Conservation (phyloP, 2,329 filamentous ascomycete species). For the Trichoderma oligosporum region DNA sequence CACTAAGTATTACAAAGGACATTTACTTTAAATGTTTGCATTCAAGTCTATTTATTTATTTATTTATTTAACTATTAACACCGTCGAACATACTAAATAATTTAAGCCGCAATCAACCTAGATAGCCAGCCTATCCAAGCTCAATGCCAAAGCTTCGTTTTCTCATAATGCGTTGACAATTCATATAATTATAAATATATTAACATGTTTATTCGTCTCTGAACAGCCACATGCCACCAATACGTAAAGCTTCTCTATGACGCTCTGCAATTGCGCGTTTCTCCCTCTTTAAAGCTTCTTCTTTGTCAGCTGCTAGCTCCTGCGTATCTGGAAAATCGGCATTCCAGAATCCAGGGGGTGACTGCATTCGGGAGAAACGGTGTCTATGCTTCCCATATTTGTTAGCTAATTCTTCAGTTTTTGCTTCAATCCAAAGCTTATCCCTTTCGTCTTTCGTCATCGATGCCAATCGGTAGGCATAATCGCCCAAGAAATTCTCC, state of each 20-base stretch:
- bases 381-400: constrained; percentile 74
- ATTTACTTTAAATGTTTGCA: no score
- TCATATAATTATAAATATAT: neutral
- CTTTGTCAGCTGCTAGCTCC: constrained; percentile 63
- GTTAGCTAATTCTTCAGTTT: constrained; percentile 68
- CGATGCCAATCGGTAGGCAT: constrained; percentile 53
- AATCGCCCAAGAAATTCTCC: constrained; percentile 55
- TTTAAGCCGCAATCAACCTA: neutral
- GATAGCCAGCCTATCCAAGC: neutral
- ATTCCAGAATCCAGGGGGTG: constrained; percentile 87
- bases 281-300: constrained; percentile 61
- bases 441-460: constrained; percentile 61
- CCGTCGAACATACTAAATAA: neutral
- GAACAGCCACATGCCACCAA: constrained; percentile 74
- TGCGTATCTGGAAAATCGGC: constrained; percentile 87
- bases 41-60: no score
- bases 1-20: no score
- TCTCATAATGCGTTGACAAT: neutral
- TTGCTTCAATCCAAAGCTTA: constrained; percentile 70
- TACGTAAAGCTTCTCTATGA: constrained; percentile 76
- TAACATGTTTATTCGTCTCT: constrained; percentile 62
- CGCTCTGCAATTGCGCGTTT: constrained; percentile 65
- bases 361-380: constrained; percentile 64
- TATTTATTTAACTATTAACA: no score
- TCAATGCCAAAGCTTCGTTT: neutral